Evolutionary conservation across 257 asterid genomes (phyloP), one percentile per base, ranked within the genome.

Genomic region (Capsicum baccatum): DNA sequence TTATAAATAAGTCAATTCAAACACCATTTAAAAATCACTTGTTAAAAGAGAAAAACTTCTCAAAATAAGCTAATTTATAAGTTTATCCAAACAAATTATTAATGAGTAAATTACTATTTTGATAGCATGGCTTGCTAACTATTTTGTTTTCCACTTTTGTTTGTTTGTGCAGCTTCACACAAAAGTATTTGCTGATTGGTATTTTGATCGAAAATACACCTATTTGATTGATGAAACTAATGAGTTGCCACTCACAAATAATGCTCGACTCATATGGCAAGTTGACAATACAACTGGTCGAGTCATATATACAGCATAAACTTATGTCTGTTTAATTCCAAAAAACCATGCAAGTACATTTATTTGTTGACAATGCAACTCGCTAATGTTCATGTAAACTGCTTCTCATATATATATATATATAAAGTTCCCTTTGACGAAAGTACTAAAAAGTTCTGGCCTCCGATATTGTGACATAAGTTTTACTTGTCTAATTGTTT

Each of bases 111-210:
- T 39, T 39, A 39, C 42, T 39, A 39, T 26, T 26, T 26, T 26
- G 33, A 26, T 26, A 26, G 33, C 33, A 2, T 39, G 42, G 5
- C 42, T 63, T 63, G 8, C 9, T 63, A 6, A 26, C 6, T 63
- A 63, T 33, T 10, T 7, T 26, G 1, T 26, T 9, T 63, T 26
- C 12, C 3, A 62, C 14, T 62, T 19, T 60, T 59, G 5, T 26
- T 63, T 63, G 42, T 74, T 52, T 78, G 4, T 52, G 60, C 82
- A 78, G 66, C 11, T 17, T 3, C 42, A 42, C 3, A 5, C 48
- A 50, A 19, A 78, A 6, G 44, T 44, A 19, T 78, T 78, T 78
- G 17, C 64, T 50, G 82, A 78, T 39, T 78, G 82, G 82, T 78
- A 78, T 33, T 78, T 78, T 78, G 82, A 50, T 9, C 33, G 57